Evolutionary conservation across 352 stramenopile genomes (phyloP), one percentile per base, ranked within the genome.

Genomic region (Phytopythium boreale): DNA sequence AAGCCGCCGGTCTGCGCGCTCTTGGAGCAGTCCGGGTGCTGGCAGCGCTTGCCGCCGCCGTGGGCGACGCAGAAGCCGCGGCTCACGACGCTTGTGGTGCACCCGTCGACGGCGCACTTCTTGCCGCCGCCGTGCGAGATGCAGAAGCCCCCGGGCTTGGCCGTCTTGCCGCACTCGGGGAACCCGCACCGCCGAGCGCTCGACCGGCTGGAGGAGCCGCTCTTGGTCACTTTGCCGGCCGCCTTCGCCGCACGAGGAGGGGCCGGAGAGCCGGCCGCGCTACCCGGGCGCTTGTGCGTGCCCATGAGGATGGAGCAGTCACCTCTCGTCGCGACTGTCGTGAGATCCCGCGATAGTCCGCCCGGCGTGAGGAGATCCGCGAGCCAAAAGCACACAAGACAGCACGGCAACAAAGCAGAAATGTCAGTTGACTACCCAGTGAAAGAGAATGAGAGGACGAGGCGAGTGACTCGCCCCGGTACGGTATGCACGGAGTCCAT

Each of bases 61-160:
- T 89, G 80, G 17, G 80, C 78, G 22, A 89, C 80, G 50, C 80
- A 89, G 55, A 76, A 80, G 8, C 80, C 80, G 47, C 78, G 74
- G 57, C 78, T 87, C 51, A 87, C 78, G 43, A 84, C 71, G 55
- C 73, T 83, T 10, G 78, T 87, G 14, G 63, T 79, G 67, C 76
- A 87, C 41, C 69, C 76, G 9, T 87, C 66, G 0, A 83, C 72
- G 11, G 68, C 63, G 24, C 79, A 87, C 56, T 84, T 84, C 39
- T 83, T 87, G 56, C 79, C 76, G 15, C 79, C 74, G 15, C 76
- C 76, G 55, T 87, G 79, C 4, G 76, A 76, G 63, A 87, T 87
- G 56, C 74, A 87, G 29, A 83, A 64, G 14, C 76, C 79, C 0
- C 79, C 79, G 15, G 74, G 76, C 61, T 87, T 85, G 34, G 75